Evolutionary conservation across 176 grass and related monocot species (phyloP).

Genomic region (Musa schizocarpa): DNA sequence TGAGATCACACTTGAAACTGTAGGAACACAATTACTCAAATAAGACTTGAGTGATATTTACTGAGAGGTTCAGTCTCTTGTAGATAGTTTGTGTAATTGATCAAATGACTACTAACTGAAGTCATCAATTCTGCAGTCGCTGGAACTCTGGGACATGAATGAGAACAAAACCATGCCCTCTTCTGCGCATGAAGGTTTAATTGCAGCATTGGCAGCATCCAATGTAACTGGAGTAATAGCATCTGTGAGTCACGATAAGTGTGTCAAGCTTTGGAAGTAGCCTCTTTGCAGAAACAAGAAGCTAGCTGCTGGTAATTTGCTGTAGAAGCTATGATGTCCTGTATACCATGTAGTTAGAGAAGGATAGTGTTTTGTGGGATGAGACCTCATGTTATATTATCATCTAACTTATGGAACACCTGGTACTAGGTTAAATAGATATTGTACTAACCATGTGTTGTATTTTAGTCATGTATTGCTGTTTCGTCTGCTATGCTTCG

Average conservation of each 20-base stretch:
- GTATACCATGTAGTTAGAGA: not conserved
- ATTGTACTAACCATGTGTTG: not conserved
- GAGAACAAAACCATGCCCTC: constrained; percentile 19
- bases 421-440: not conserved
- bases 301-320: not conserved
- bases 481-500: not conserved
- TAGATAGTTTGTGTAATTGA: not conserved
- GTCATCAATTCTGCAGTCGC: not conserved
- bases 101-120: not conserved
- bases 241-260: constrained; percentile 20
- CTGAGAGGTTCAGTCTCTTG: not conserved
- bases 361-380: not conserved
- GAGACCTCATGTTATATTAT: not conserved
- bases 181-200: constrained; percentile 16
- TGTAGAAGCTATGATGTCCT: not conserved
- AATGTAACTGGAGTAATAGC: constrained; percentile 15
- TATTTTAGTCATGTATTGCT: not conserved
- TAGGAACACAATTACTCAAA: too few relatives aligned
- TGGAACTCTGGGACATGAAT: constrained; percentile 20
- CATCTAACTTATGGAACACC: not conserved
- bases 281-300: not conserved
- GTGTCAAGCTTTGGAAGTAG: constrained; percentile 21
- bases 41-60: too few relatives aligned
- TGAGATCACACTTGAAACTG: too few relatives aligned
- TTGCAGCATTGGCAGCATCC: constrained; percentile 12